Conservation (phyloP, 495 filamentous ascomycete genomes). For the Sabuloglossum arenarium region DNA sequence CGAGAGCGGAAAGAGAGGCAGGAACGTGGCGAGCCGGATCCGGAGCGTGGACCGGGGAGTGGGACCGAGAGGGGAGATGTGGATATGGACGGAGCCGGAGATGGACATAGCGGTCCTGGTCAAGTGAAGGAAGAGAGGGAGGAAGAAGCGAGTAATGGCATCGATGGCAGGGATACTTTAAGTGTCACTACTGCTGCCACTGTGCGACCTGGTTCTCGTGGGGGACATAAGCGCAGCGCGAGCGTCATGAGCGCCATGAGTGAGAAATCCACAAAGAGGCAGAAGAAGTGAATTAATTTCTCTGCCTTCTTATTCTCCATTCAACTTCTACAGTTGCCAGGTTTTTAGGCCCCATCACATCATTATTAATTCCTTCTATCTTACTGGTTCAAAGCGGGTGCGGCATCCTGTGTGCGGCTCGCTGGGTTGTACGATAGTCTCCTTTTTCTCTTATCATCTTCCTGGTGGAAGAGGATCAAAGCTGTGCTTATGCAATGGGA, state of each 20-base stretch:
- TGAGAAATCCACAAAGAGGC: slow-evolving; percentile 50
- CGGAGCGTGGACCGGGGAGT: neutral
- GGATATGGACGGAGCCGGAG: neutral
- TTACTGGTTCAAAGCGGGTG: too few relatives aligned
- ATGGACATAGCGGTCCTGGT: neutral
- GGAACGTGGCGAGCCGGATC: neutral
- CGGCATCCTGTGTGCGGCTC: too few relatives aligned
- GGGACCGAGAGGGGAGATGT: neutral
- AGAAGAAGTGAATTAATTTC: slow-evolving; percentile 53
- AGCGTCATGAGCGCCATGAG: slow-evolving; percentile 49
- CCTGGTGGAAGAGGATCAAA: too few relatives aligned
- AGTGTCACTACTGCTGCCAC: slow-evolving; percentile 11
- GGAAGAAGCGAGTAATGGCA: neutral
- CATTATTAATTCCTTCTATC: too few relatives aligned
- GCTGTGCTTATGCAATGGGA: too few relatives aligned
- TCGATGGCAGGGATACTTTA: neutral
- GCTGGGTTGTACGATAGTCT: too few relatives aligned
- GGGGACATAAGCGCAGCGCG: slow-evolving; percentile 47
- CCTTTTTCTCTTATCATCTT: too few relatives aligned
- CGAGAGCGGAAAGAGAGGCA: slow-evolving; percentile 24
- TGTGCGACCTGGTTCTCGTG: neutral
- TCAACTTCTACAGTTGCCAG: too few relatives aligned
- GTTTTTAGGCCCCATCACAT: too few relatives aligned
- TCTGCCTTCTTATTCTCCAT: too few relatives aligned
- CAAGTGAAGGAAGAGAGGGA: neutral